Evolutionary conservation across 2,329 filamentous ascomycete genomes (phyloP), one percentile per base, ranked within the genome.

Genomic region (Aureobasidium sp.): DNA sequence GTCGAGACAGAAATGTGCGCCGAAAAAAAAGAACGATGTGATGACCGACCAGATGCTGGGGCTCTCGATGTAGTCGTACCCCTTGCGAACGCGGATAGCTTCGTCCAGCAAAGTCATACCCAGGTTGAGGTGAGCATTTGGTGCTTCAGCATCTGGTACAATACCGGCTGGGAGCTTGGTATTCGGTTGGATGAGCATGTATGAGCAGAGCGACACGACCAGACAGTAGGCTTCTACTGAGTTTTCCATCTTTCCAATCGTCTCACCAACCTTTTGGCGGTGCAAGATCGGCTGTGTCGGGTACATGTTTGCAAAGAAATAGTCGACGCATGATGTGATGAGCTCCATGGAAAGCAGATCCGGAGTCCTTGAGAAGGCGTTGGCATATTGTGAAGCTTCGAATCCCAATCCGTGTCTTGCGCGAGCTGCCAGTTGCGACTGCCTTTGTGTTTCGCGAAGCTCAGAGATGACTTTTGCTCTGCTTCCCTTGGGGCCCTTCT

Each of bases 231-330:
- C 80, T 64, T 85, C 84, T 36, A 82, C 71, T 15, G 77, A 73
- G 65, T 74, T 69, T 73, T 81, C 78, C 69, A 83, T 82, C 66
- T 76, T 76, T 49, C 79, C 76, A 49, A 84, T 75, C 9, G 77
- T 77, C 48, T 84, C 81, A 69, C 83, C 83, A 60, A 79, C 74
- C 58, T 73, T 74, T 64, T 76, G 72, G 42, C 76, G 76, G 66
- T 85, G 81, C 8, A 87, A 72, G 4, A 87, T 78, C 0, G 84
- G 84, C 76, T 85, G 84, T 58, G 84, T 84, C n/a, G 84, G 83
- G 66, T 87, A 87, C 59, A 87, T 79, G 69, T 85, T 79, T 67
- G 79, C 75, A 72, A 85, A 84, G 73, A 83, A 87, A 65, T 83
- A 82, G 48, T 86, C 83, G 63, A 86, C 76, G 69, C 83, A 86